Base-by-base conservation (phyloP, 768 basidiomycete genomes). In the Xerocomellus amylosporus region DNA sequence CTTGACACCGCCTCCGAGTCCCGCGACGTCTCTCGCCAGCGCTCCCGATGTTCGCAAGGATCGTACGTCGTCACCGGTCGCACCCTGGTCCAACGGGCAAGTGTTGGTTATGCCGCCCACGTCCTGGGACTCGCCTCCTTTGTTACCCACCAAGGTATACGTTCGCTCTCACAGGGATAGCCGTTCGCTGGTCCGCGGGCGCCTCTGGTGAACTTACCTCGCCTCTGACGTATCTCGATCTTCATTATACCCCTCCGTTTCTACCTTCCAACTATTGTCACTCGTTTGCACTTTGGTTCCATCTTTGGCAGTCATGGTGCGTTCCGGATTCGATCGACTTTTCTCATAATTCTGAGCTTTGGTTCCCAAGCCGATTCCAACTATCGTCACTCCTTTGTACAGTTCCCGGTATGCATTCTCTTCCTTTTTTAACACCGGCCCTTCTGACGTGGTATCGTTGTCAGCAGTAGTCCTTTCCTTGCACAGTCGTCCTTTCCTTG, bases 301-400 rank as follows among this genome's bases (percentile, higher is more conserved):
- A 20, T 26, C 8, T 10, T 48, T 24, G 28, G 45, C 37, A 43
- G 26, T n/a, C 6, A 53, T 30, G 55, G 58, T 61, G 20, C 30
- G 54, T 38, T 44, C 10, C 12, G 5, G 8, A 24, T 13, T 54
- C 15, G 5, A 34, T 28, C n/a, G 17, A 26, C 3, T 41, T 13
- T 33, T 17, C 17, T 39, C 20, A 13, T 15, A 4, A 14, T 28
- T 15, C 51, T 50, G 38, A 61, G 12, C 14, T 24, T 15, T 8
- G 5, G 17, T 33, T 48, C 14, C 4, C 19, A 20, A 51, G 54
- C 41, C 40, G 28, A 48, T 46, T 49, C 58, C 53, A 63, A 54
- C 49, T 44, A 53, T 64, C 13, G 52, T 63, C 58, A 46, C 17
- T 51, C 61, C 2, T 59, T 63, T 58, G n/a, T 28, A 19, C n/a